phyloP scores from a whole-genome alignment of 108 stramenopile species.

The Pseudonitzschia pungens region DNA sequence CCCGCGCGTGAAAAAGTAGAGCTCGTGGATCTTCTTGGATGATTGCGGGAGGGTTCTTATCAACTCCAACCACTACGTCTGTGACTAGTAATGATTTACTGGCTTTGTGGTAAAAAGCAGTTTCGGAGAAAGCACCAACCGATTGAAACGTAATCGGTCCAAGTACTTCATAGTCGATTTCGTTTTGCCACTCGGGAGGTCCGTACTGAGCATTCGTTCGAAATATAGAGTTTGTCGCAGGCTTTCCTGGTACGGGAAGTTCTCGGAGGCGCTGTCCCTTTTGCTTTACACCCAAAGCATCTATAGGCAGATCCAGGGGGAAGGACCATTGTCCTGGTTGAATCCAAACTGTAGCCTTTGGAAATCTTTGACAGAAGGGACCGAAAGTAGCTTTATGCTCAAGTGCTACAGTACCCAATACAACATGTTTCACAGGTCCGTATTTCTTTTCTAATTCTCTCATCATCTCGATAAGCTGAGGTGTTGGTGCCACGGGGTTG shows the following conservation, averaged over 20 bases:
- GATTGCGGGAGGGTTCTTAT: slow-evolving; percentile 72
- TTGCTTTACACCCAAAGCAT: slow-evolving; percentile 65
- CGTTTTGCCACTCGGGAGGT: slow-evolving; percentile 76
- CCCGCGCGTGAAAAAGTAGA: slow-evolving; percentile 86
- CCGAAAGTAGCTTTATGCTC: slow-evolving; percentile 93
- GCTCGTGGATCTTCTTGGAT: slow-evolving; percentile 78
- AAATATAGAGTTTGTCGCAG: slow-evolving; percentile 30
- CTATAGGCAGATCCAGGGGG: slow-evolving; percentile 71
- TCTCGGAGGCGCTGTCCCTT: slow-evolving; percentile 49
- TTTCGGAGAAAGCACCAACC: slow-evolving; percentile 86
- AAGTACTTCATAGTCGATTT: slow-evolving; percentile 79
- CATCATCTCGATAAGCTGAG: slow-evolving; percentile 71
- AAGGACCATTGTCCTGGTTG: slow-evolving; percentile 89
- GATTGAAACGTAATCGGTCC: slow-evolving; percentile 80
- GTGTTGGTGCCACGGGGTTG: slow-evolving; percentile 92
- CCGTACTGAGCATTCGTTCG: slow-evolving; percentile 30
- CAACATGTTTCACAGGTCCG: slow-evolving; percentile 85
- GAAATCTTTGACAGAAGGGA: slow-evolving; percentile 75
- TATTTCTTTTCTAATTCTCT: slow-evolving; percentile 58
- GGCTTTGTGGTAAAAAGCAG: slow-evolving; percentile 82
- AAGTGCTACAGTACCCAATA: slow-evolving; percentile 85
- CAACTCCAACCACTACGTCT: slow-evolving; percentile 81
- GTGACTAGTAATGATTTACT: slow-evolving; percentile 84
- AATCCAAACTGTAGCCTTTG: slow-evolving; percentile 79
- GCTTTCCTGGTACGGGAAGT: slow-evolving; percentile 47